Base-by-base conservation (phyloP, 2,329 filamentous ascomycete species). In the Drechslera avenae region DNA sequence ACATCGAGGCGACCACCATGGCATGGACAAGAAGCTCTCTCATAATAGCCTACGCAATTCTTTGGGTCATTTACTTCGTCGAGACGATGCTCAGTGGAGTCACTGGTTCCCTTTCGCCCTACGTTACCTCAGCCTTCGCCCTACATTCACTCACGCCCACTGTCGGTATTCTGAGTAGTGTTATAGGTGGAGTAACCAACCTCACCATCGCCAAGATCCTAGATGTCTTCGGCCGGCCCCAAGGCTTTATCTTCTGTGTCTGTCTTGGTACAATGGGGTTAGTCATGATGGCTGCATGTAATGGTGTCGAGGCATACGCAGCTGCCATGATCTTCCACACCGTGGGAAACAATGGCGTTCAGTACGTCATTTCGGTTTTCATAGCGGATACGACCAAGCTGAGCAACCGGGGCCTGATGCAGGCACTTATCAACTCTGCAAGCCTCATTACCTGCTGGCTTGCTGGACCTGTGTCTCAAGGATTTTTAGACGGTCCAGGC, bases 351-450 rank as follows among this genome's bases (percentile, higher is more conserved):
- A 80, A 81, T 5, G 84, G 84, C 3, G 71, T 88, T 18, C 79
- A 50, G 5, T 62, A 57, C 76, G 51, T 35, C 4, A 3, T 54
- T n/a, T 34, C 79, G 46, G 81, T 90, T 10, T 84, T 89, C 57
- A 81, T 88, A 44, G 84, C 86, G 13, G 87, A 89, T 60, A 87
- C 84, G 1, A 84, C 86, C 0, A 78, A 79, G n/a, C 73, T 89
- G 19, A 76, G 81, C 39, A 86, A 88, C 59, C 79, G 87, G 66
- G 83, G 81, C 2, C 75, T 90, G 34, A 80, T 86, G 63, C 81
- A 84, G 23, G 83, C 85, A 2, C 78, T 65, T 2, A 34, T 52
- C 16, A 50, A 39, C 3, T 64, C 65, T 1, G 45, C 63, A 0
- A 54, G 50, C n/a, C 39, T 67, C 2, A 57, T 63, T 18, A 68